phyloP scores from a whole-genome alignment of 805 yeast genomes.

The Kuraishia molischiana region DNA sequence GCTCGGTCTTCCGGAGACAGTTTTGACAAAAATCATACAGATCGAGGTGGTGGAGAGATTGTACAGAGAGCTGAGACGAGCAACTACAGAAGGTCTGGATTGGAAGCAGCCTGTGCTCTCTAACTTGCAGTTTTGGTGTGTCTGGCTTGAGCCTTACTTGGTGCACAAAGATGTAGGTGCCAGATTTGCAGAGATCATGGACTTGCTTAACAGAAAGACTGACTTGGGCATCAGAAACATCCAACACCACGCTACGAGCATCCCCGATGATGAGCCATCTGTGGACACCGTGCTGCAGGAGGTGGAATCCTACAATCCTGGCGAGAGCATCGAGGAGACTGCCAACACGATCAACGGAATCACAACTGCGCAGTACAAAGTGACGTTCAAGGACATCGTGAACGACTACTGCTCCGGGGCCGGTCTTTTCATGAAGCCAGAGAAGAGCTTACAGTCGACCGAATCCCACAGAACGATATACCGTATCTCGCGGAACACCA shows the following conservation, averaged over 20 bases:
- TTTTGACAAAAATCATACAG: neutral
- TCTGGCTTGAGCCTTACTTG: neutral
- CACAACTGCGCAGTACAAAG: conserved; percentile 25
- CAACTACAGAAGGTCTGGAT: neutral
- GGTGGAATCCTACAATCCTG: neutral
- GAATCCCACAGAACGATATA: conserved; percentile 33
- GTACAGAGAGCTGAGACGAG: neutral
- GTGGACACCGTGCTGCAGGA: neutral
- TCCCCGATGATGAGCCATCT: neutral
- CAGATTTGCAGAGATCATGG: neutral
- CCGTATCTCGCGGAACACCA: conserved; percentile 23
- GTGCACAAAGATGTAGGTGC: neutral
- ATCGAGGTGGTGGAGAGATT: neutral
- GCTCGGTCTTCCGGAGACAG: too few relatives aligned
- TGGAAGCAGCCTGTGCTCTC: neutral
- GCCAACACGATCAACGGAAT: conserved; percentile 16
- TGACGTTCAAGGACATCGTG: conserved; percentile 57
- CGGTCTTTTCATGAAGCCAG: conserved; percentile 31
- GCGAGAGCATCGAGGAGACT: neutral
- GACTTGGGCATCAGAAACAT: neutral
- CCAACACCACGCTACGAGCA: neutral
- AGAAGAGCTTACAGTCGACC: conserved; percentile 19
- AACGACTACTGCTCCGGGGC: conserved; percentile 45
- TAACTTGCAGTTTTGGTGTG: neutral
- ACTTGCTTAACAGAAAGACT: conserved; percentile 1